Evolutionary conservation across 257 asterid genomes (phyloP).

Genomic region (Paulownia fortunei): DNA sequence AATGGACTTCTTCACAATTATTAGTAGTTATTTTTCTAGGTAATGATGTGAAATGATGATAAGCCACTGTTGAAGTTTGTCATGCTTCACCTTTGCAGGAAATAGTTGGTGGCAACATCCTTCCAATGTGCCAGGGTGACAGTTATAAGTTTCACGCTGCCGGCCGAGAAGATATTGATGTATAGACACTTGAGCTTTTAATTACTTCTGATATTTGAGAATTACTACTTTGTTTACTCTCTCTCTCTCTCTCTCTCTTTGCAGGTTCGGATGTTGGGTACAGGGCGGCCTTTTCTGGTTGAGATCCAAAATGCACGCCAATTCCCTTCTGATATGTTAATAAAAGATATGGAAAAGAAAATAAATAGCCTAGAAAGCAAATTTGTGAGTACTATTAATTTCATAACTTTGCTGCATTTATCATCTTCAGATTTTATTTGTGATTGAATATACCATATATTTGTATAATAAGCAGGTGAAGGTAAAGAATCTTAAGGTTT

Average conservation of each 20-base stretch:
- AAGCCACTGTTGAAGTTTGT: constrained; percentile 4
- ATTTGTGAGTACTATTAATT: constrained; percentile 41
- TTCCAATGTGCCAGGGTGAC: constrained; percentile 85
- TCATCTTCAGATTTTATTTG: constrained; percentile 27
- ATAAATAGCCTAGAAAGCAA: constrained; percentile 74
- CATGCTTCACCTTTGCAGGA: constrained; percentile 60
- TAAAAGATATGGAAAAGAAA: constrained; percentile 76
- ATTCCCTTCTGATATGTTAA: constrained; percentile 63
- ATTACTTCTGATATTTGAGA: constrained; percentile 23
- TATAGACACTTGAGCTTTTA: constrained; percentile 37
- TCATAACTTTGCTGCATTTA: constrained; percentile 8
- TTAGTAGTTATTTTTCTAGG: constrained; percentile 24
- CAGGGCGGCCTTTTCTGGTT: constrained; percentile 94
- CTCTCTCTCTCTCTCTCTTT: constrained; percentile 28
- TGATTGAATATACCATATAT: constrained; percentile 21
- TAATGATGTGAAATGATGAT: constrained; percentile 23
- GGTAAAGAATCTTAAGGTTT: constrained; percentile 77
- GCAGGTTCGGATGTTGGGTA: constrained; percentile 96
- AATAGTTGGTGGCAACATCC: constrained; percentile 78
- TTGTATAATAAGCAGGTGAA: constrained; percentile 60
- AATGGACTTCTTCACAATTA: constrained; percentile 14
- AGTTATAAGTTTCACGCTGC: constrained; percentile 96
- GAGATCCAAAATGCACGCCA: constrained; percentile 87
- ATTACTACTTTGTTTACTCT: constrained; percentile 19
- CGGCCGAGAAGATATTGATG: constrained; percentile 99